A percentile compares a stretch with the other conserved stretches of the same genome.
phyloP scores from a whole-genome alignment of 306 rosid species.

The Citrullus colocynthis region DNA sequence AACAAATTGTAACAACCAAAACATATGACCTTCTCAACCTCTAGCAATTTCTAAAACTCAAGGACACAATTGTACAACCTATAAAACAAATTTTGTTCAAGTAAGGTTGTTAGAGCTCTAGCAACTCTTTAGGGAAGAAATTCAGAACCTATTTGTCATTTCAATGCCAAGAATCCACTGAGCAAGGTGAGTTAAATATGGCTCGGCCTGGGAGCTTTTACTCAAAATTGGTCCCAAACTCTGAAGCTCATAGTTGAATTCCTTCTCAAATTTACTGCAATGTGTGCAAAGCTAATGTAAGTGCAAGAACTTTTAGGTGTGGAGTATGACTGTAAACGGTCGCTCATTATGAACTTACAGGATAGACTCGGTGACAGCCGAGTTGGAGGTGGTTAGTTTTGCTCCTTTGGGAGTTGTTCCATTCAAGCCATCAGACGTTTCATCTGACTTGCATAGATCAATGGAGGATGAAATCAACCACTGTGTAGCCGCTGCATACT shows the following conservation, averaged over 20 bases:
- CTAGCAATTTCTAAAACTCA: not conserved
- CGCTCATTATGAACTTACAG: slow-evolving; percentile 43
- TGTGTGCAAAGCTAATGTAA: not conserved
- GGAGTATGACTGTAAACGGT: not conserved
- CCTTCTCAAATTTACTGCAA: slow-evolving; percentile 81
- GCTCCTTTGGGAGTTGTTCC: slow-evolving; percentile 33
- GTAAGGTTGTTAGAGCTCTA: no score
- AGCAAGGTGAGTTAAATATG: slow-evolving; percentile 73
- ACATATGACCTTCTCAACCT: not conserved
- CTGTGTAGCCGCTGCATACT: slow-evolving; percentile 83
- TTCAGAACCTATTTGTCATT: slow-evolving; percentile 30
- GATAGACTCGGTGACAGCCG: slow-evolving; percentile 49
- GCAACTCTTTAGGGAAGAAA: not conserved
- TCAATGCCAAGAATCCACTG: slow-evolving; percentile 70
- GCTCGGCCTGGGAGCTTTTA: slow-evolving; percentile 77
- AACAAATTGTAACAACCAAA: not conserved
- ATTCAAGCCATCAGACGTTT: slow-evolving; percentile 35
- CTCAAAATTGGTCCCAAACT: slow-evolving; percentile 67
- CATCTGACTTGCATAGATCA: slow-evolving; percentile 32
- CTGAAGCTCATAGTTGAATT: slow-evolving; percentile 72
- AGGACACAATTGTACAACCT: no score
- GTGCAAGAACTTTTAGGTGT: not conserved
- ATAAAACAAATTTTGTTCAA: no score
- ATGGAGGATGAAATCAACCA: slow-evolving; percentile 80
- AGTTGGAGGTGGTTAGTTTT: slow-evolving; percentile 46